phyloP scores from a whole-genome alignment of 2,329 filamentous ascomycete genomes.

The Gyromitra esculenta region DNA sequence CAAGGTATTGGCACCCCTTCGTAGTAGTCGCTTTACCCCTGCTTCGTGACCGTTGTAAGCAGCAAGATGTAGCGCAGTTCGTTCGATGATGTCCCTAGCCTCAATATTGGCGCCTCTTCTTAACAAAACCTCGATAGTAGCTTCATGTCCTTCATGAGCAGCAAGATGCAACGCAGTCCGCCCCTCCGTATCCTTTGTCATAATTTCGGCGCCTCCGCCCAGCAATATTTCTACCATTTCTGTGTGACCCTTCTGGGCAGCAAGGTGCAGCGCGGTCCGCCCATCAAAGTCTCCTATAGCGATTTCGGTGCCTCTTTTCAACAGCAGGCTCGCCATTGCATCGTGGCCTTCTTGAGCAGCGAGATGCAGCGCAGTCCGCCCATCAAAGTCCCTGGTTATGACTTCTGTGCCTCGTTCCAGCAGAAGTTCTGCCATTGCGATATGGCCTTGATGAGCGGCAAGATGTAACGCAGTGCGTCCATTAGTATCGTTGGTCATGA shows the following conservation, averaged over 20 bases:
- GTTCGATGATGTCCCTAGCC: not conserved
- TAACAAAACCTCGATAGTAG: not conserved
- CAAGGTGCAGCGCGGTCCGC: not conserved
- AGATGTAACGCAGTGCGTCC: not conserved
- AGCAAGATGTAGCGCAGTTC: constrained; percentile 36
- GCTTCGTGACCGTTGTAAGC: not conserved
- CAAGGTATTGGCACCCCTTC: not conserved
- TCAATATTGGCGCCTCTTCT: not conserved
- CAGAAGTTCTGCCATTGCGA: constrained; percentile 21
- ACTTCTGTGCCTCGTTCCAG: constrained; percentile 15
- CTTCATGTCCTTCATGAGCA: not conserved
- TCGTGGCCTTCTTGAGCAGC: not conserved
- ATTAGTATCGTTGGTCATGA: not conserved
- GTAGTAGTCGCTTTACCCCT: not conserved
- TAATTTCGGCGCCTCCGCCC: not conserved
- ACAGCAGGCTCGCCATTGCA: not conserved
- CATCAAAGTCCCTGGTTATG: not conserved
- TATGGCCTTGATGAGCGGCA: constrained; percentile 4
- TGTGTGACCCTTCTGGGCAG: not conserved
- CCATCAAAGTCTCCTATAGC: not conserved
- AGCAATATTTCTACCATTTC: not conserved
- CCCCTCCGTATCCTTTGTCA: not conserved
- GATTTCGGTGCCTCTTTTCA: not conserved
- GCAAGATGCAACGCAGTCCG: not conserved
- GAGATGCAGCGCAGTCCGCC: not conserved